Evolutionary conservation across 2,329 filamentous ascomycete species (phyloP), one percentile per base, ranked within the genome.

Genomic region (Hyphodiscus sp.): DNA sequence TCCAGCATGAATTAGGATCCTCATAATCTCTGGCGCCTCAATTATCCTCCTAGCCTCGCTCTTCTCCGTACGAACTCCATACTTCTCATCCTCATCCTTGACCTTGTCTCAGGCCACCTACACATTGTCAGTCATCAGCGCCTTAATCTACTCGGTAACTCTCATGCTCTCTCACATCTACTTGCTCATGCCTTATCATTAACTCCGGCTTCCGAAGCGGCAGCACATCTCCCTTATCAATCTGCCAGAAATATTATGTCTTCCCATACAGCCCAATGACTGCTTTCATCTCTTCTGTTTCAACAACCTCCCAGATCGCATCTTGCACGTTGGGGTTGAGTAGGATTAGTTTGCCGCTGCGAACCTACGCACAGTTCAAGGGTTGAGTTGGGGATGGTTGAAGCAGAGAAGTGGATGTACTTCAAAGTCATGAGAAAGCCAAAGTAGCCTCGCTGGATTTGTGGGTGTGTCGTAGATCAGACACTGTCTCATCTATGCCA

Each of bases 161-260:
- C n/a, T 4, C 16, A 43, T n/a, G 41, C 20, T 16, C 19, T 19
- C 26, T 30, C 29, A 49, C 73, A 53, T 45, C 63, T 50, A 79
- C 73, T 68, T 81, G 77, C 15, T 72, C 70, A 47, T 71, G 68
- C 10, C 82, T 85, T 57, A 76, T 81, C 80, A 87, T 86, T 60
- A 87, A 69, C 69, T 83, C 70, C 52, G 84, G 82, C 57, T 71
- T 66, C 0, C 83, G 83, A 58, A 86, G 64, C 1, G 83, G 83
- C 51, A 86, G 62, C 41, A 42, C 48, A 54, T 56, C 51, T 0
- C 88, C 88, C 6, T 80, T 74, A 70, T 95, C 89, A 16, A 86
- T 81, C 76, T 95, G 88, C 90, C 91, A 95, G 43, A 94, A 75
- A 67, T 95, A 89, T 68, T 86, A 94, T 1, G 86, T 82, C 67